Conservation (phyloP, 768 basidiomycete genomes). For the Naganishia friedmannii region DNA sequence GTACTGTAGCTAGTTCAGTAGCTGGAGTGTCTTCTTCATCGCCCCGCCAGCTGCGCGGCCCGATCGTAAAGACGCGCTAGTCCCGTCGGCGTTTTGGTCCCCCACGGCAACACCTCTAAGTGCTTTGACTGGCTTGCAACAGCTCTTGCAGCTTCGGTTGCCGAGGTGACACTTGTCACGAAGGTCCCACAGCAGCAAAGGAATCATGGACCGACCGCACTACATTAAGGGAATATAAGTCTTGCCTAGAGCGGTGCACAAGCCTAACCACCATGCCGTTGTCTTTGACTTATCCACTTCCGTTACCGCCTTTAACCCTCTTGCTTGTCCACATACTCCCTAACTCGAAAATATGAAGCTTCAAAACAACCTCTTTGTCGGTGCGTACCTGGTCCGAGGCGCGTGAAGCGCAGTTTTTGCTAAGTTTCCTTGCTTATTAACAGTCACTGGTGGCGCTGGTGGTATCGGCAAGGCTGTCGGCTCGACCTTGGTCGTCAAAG, state of each 20-base stretch:
- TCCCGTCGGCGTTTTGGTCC: too few species aligned
- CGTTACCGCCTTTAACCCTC: neutral
- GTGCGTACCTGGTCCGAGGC: slow-evolving; percentile 5
- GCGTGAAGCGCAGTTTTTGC: neutral
- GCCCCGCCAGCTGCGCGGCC: too few species aligned
- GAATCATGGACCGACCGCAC: too few species aligned
- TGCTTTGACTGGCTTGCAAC: too few species aligned
- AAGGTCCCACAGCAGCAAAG: too few species aligned
- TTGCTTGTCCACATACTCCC: neutral
- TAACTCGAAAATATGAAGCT: slow-evolving; percentile 37
- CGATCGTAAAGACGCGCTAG: too few species aligned
- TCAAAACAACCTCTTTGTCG: slow-evolving; percentile 40
- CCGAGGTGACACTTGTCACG: too few species aligned
- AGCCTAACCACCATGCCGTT: neutral
- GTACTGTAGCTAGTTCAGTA: too few species aligned
- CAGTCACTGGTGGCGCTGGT: slow-evolving; percentile 44
- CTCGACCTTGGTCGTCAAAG: slow-evolving; percentile 29
- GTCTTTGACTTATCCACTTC: neutral
- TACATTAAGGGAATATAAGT: neutral
- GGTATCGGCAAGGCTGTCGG: slow-evolving; percentile 43
- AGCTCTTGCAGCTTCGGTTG: too few species aligned
- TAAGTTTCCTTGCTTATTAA: slow-evolving; percentile 26
- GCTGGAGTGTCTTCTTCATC: too few species aligned
- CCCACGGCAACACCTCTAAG: too few species aligned
- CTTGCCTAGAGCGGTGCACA: neutral